Evolutionary conservation across 2,329 filamentous ascomycete genomes (phyloP), one percentile per base, ranked within the genome.

Genomic region (Hypomyces rosellus): DNA sequence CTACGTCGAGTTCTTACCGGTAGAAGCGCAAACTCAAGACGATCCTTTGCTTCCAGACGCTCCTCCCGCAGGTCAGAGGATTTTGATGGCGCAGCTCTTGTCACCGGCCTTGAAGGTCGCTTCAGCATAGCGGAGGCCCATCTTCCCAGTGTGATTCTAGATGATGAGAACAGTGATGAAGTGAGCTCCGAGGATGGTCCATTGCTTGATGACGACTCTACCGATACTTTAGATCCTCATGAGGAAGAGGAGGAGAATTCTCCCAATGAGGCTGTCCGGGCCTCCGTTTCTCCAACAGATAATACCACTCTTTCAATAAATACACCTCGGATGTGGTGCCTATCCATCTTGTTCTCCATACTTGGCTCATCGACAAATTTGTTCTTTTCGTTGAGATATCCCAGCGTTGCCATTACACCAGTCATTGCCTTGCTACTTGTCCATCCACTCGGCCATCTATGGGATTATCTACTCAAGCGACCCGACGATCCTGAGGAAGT

Each of bases 371-470:
- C 86, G 2, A 89, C 87, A 34, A 93, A 93, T 66, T 72, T 95
- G 38, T 93, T 95, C 72, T 95, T 95, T 73, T 91, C 88, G 34
- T 74, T 95, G 64, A 80, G 89, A 78, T 95, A 93, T 75, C 89
- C 89, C 25, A 93, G 89, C 66, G 88, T 95, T 65, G 86, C 87
- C 54, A 92, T 95, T 62, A 92, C 88, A 18, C 89, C 89, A 37
- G 87, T 95, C 57, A 95, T 95, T 71, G 88, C 89, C 30, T 76
- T 93, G 61, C 75, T 95, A 52, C 81, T 95, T 50, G 88, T 90
- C 43, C 89, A 93, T 63, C 89, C 89, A 2, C 78, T 95, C 49
- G 89, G 89, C 53, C 79, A 88, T 20, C 64, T 89, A 25, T 92
- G 89, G 86, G 89, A 95, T 63, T 76, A 79, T 49, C 45, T 84